Base-by-base conservation (phyloP, 2,329 filamentous ascomycete species). In the Neonectria magnoliae region DNA sequence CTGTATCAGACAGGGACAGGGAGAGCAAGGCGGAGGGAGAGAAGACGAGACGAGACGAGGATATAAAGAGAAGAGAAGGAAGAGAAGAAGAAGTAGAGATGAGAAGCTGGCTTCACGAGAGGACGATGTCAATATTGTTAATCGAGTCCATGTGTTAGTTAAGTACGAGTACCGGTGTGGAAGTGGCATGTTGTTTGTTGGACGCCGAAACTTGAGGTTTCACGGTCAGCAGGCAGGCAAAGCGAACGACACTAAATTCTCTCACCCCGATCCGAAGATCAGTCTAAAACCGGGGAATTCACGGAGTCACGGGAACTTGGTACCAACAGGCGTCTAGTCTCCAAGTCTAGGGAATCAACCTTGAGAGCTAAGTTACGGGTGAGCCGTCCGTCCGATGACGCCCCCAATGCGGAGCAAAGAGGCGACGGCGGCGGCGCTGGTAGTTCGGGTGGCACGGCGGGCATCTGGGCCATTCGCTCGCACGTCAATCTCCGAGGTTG, bases 381-480 rank as follows among this genome's bases (percentile, higher is more conserved):
- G 4, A 41, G 55, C 60, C 55, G 50, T 53, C 48, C 50, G 55
- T 59, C 55, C 60, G 60, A 58, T 16, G 25, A 50, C 50, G 50
- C 47, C 47, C 47, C 51, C 33, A 38, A 22, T 57, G 60, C 60
- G 60, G 60, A 62, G 54, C 45, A 51, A 52, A 27, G 54, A 51
- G 29, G 54, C 50, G 38, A 47, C 44, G 38, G 53, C 44, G 22
- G 22, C 33, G 47, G 47, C 58, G 29, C 8, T 31, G 20, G 18
- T 27, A 36, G 50, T 20, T 13, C 36, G 11, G 53, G 29, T 9
- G 10, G 29, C 10, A 25, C 29, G 29, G 29, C 31, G 38, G 47
- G 54, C 60, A 31, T 18, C 25, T 50, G 36, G 14, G 14, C 36
- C 16, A 38, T 38, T 1, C 14, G 14, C 14, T 38, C 36, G 36